A percentile compares a stretch with the other conserved stretches of the same genome.
Conservation (phyloP, 1,139 yeast species). For the Zygosaccharomyces sapae region DNA sequence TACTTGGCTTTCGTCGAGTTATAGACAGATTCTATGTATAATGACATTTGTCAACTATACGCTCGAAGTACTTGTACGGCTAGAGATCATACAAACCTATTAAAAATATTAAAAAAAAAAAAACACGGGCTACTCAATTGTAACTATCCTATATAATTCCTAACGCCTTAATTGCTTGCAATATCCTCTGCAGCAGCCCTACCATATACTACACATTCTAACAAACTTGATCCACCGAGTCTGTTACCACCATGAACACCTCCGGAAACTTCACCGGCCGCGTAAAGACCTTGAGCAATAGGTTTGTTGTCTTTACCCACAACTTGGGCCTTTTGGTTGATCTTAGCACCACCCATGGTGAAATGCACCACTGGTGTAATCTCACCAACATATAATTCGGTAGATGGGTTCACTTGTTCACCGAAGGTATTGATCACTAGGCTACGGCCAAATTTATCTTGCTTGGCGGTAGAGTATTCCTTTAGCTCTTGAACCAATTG, state of each 20-base stretch:
- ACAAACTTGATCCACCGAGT: conserved; percentile 69
- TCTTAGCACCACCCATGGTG: conserved; percentile 82
- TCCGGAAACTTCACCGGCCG: conserved; percentile 80
- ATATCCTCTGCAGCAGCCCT: conserved; percentile 42
- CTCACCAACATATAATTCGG: conserved; percentile 37
- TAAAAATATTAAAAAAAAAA: no score
- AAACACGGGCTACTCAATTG: no score
- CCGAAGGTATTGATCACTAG: conserved; percentile 36
- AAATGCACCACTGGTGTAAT: conserved; percentile 78
- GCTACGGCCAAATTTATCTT: conserved; percentile 34
- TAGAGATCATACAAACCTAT: no score
- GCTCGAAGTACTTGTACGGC: no score
- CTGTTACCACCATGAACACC: conserved; percentile 79
- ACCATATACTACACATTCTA: conserved; percentile 82
- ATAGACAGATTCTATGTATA: not conserved
- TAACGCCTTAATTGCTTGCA: conserved; percentile 12
- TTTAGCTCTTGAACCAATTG: conserved; percentile 45
- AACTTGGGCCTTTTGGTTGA: conserved; percentile 57
- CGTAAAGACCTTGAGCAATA: conserved; percentile 59
- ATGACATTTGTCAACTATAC: not conserved
- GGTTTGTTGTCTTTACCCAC: conserved; percentile 40
- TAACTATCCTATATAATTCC: not conserved
- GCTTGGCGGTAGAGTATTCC: conserved; percentile 41
- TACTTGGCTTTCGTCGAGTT: not conserved
- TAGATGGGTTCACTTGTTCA: conserved; percentile 20